Base-by-base conservation (phyloP, 768 basidiomycete genomes). In the Collybiopsis luxurians region DNA sequence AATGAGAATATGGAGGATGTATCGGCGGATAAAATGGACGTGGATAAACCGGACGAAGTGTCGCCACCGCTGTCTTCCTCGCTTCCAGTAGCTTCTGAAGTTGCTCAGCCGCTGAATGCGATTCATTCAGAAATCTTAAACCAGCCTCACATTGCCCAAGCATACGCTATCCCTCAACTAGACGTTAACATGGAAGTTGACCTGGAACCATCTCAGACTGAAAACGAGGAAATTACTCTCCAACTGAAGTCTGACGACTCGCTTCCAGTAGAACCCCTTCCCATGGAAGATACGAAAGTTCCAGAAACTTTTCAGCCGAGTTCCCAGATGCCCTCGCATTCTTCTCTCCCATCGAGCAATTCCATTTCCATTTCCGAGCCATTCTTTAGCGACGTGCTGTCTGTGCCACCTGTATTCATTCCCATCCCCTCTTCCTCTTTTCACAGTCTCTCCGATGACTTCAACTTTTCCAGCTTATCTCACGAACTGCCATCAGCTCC, bases 341-440 rank as follows among this genome's bases (percentile, higher is more conserved):
- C 36, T 9, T 38, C 36, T 17, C 36, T 9, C 7, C 17, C 36
- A 7, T 38, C 36, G 9, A 7, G 36, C 17, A 7, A 17, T 17
- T 17, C 36, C 36, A 5, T 30, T 28, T 13, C 28, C 31, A 45
- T 27, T 39, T 30, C 54, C 11, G 54, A 47, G 6, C 31, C 11
- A 23, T 11, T 47, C 17, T 24, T 19, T 12, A 67, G 66, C 39
- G 61, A 66, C 11, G 63, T 68, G 21, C 63, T 72, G 15, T 66
- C 70, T 50, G 44, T 57, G 23, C 28, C 60, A 26, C 46, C 59
- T 17, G 42, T 64, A n/a, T 54, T 59, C 30, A 73, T 76, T 48
- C 72, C 73, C 13, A 71, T 70, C 3, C 73, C 73, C 13, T 66
- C 74, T 12, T 68, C 72, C 27, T 72, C 73, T n/a, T 64, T 66